Percentiles rank a stretch among this genome's conserved stretches.
These are phyloP conservation scores for Rhododendron kiyosumense DNA, from an alignment of 148 eudicot species.

Conservation along the genomic window DNA sequence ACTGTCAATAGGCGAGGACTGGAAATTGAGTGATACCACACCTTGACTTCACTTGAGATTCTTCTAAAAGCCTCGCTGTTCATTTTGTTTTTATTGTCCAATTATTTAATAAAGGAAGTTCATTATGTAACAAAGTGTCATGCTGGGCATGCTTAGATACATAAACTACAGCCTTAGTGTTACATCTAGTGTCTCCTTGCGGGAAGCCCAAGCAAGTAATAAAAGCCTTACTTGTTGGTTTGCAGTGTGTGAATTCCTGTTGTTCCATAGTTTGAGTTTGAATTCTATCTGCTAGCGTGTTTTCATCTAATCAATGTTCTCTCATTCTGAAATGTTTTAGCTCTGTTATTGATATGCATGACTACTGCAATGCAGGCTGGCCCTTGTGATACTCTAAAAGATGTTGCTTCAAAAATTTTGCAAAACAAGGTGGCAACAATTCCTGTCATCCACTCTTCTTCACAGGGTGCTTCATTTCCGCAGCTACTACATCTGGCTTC, in stretches of 20 bases:
- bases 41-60: neutral
- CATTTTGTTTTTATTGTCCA: neutral
- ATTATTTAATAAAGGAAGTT: neutral
- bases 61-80: neutral
- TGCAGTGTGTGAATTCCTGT: neutral
- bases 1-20: neutral
- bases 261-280: neutral
- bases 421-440: slow-evolving; percentile 69
- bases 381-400: slow-evolving; percentile 68
- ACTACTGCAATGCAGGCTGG: slow-evolving; percentile 45
- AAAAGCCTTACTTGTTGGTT: neutral
- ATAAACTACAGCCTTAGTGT: neutral
- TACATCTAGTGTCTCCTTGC: neutral
- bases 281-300: neutral
- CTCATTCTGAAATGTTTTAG: neutral
- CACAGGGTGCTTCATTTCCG: slow-evolving; percentile 69
- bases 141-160: neutral
- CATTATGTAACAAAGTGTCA: neutral
- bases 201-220: neutral
- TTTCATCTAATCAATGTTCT: neutral
- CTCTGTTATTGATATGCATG: neutral
- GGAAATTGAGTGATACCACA: neutral
- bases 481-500: slow-evolving; percentile 85
- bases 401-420: slow-evolving; percentile 67
- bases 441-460: slow-evolving; percentile 65